Evolutionary conservation across 768 basidiomycete species (phyloP).

Genomic region (Boletales sp.): DNA sequence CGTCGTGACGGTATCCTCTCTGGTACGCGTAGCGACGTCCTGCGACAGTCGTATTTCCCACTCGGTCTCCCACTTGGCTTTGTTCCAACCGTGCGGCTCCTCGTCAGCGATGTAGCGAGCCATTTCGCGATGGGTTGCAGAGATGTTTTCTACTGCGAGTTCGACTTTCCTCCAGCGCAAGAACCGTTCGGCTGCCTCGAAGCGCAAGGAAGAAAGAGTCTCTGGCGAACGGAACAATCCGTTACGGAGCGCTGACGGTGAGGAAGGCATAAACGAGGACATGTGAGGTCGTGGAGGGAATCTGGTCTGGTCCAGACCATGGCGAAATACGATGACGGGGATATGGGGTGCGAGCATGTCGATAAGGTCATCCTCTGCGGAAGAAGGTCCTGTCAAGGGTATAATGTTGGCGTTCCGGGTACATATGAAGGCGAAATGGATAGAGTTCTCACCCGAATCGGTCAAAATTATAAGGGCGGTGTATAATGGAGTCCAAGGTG

Average conservation of each 20-base stretch:
- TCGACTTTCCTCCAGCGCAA: constrained; percentile 72
- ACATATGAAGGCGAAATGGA: constrained; percentile 1
- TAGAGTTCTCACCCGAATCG: constrained; percentile 38
- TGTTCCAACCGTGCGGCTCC: constrained; percentile 45
- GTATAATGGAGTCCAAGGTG: constrained; percentile 54
- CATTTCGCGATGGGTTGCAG: constrained; percentile 27
- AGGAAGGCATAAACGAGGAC: constrained; percentile 55
- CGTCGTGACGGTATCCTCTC: constrained; percentile 35
- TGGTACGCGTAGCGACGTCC: constrained; percentile 52
- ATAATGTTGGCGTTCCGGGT: constrained; percentile 2
- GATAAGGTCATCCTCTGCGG: constrained; percentile 44
- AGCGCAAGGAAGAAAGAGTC: constrained; percentile 51
- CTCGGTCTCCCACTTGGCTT: constrained; percentile 63
- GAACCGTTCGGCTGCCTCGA: constrained; percentile 67
- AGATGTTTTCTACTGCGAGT: constrained; percentile 46
- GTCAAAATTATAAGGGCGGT: constrained; percentile 57
- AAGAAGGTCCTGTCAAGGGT: constrained; percentile 23
- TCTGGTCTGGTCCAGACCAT: constrained; percentile 31
- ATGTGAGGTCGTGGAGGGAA: constrained; percentile 34
- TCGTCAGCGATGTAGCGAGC: constrained; percentile 12
- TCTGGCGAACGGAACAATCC: constrained; percentile 67
- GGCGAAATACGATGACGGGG: constrained; percentile 54
- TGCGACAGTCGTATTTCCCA: constrained; percentile 59
- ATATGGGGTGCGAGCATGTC: constrained; percentile 49
- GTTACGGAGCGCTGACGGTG: constrained; percentile 47